Evolutionary conservation across 208 protist genomes (phyloP), one percentile per base, ranked within the genome.

Genomic region (Acanthamoeba divionensis): DNA sequence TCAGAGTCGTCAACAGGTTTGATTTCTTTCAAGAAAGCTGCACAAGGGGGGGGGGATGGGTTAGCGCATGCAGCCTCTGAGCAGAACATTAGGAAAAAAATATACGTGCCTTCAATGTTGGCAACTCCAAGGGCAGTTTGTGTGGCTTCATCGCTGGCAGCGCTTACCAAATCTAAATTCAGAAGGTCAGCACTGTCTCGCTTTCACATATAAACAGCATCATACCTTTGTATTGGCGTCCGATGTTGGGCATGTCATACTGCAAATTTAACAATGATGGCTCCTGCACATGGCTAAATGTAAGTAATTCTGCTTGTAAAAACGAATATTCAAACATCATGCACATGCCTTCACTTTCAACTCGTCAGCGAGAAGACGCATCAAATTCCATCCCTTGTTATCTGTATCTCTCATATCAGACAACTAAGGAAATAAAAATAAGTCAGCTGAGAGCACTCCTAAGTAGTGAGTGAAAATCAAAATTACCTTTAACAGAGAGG

Each of bases 391-490:
- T 10, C 65, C 65, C 18, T 31, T 73, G 65, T 73, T 73, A 13
- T 73, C 65, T 38, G 65, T 73, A 38, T 73, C 65, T 44, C 65
- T 31, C 65, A 73, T 73, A 24, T 73, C 65, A 15, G 65, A 44
- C 21, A 73, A 13, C 65, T 73, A 38, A 57, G 15, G n/a, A 15
- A 15, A n/a, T 24, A n/a, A n/a, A 57, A 57, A 24, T n/a, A n/a
- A 57, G 15, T 57, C 52, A 57, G 52, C n/a, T 24, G 18, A 57
- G 52, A 15, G 18, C n/a, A 15, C 18, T n/a, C 52, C 52, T 24
- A 57, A 57, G 52, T 24, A 24, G 52, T n/a, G 52, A n/a, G n/a
- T n/a, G n/a, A n/a, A n/a, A n/a, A 15, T 57, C n/a, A 57, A 24
- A 24, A 15, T 57, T 57, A 57, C 52, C 52, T 57, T 57, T 24